These are phyloP conservation scores for Chytriomyces sp. DNA, from an alignment of 192 early-diverging fungal species.

Conservation along the genomic window DNA sequence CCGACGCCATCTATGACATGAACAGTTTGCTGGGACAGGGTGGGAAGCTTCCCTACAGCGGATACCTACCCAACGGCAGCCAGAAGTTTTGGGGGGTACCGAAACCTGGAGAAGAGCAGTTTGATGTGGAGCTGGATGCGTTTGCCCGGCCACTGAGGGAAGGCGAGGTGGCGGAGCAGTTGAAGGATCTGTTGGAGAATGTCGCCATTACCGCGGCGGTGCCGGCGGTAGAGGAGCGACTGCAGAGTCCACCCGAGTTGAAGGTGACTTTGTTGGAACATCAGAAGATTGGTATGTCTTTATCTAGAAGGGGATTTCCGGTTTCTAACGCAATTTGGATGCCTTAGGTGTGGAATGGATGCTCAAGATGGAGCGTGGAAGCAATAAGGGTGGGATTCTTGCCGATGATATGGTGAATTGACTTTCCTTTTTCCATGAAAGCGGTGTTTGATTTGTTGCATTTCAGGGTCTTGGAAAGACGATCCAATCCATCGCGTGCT, in stretches of 20 bases:
- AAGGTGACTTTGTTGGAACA: slow-evolving; percentile 45
- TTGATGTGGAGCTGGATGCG: neutral
- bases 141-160: slow-evolving; percentile 27
- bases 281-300: slow-evolving; percentile 37
- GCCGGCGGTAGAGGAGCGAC: slow-evolving; percentile 31
- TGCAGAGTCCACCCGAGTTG: slow-evolving; percentile 30
- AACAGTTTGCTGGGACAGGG: neutral
- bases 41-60: neutral
- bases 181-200: slow-evolving; percentile 39
- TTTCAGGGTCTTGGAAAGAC: slow-evolving; percentile 69
- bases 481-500: slow-evolving; percentile 68
- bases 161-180: slow-evolving; percentile 34
- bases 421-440: neutral
- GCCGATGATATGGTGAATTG: slow-evolving; percentile 45
- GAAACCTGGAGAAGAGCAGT: neutral
- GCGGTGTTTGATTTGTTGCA: neutral
- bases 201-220: slow-evolving; percentile 35
- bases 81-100: no score
- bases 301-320: neutral
- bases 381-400: slow-evolving; percentile 37
- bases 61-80: neutral
- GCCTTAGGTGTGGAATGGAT: slow-evolving; percentile 46
- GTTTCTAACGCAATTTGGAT: neutral
- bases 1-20: slow-evolving; percentile 25
- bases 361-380: slow-evolving; percentile 41